Evolutionary conservation across 306 rosid species (phyloP).

Genomic region (Prunus davidiana): DNA sequence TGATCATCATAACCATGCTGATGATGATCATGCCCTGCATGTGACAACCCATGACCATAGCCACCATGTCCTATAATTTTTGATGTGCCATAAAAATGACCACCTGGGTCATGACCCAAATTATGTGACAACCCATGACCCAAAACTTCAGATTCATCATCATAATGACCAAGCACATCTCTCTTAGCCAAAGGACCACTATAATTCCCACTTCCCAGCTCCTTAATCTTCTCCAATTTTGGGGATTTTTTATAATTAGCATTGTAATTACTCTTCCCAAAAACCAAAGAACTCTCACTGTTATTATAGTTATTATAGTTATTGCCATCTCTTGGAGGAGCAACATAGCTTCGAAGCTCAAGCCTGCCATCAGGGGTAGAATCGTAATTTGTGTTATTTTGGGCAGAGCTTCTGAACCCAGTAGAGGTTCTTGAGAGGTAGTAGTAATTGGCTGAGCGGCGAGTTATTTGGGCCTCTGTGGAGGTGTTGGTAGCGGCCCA

Average conservation of each 20-base stretch:
- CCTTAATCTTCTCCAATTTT: constrained; percentile 26
- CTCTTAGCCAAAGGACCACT: constrained; percentile 48
- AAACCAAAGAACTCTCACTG: constrained; percentile 29
- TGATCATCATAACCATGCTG: constrained; percentile 4
- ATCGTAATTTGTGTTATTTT: constrained; percentile 19
- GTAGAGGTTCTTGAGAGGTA: constrained; percentile 52
- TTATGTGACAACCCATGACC: neutral
- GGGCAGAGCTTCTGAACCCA: constrained; percentile 10
- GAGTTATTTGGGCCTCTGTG: constrained; percentile 30
- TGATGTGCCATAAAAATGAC: neutral
- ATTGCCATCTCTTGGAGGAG: neutral
- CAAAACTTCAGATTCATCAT: neutral
- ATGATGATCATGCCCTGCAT: neutral
- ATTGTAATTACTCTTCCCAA: neutral
- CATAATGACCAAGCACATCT: constrained; percentile 48
- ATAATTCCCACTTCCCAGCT: constrained; percentile 1
- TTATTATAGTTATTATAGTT: constrained; percentile 11
- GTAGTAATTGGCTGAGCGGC: constrained; percentile 56
- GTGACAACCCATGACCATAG: constrained; percentile 18
- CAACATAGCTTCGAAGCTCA: constrained; percentile 72
- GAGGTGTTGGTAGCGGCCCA: constrained; percentile 44
- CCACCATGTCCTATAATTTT: constrained; percentile 6
- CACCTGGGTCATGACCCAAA: neutral
- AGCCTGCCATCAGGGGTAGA: constrained; percentile 42
- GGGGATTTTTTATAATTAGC: constrained; percentile 16